A percentile compares a stretch with the other conserved stretches of the same genome.
These are phyloP conservation scores for Brassica nigra DNA, from an alignment of 345 rosid genomes.

Conservation along the genomic window DNA sequence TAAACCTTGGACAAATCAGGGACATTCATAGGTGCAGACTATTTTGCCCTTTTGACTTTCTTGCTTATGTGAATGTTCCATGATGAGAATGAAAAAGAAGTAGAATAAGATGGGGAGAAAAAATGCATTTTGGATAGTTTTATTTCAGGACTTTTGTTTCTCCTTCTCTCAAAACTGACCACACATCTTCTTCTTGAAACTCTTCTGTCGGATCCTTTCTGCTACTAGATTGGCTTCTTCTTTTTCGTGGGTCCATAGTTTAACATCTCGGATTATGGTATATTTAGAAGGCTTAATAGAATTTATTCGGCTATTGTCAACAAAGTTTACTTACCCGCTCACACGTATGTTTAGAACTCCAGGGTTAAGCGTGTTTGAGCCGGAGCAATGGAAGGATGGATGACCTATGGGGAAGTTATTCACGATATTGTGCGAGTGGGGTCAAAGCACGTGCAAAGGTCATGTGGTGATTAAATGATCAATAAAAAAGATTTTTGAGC, in stretches of 20 bases:
- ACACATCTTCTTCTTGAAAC: conserved; percentile 75
- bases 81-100: conserved; percentile 37
- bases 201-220: conserved; percentile 48
- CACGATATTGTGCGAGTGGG: too few relatives aligned
- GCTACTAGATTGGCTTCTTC: conserved; percentile 23
- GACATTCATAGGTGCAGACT: conserved; percentile 73
- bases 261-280: too few relatives aligned
- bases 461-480: too few relatives aligned
- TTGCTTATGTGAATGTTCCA: conserved; percentile 39
- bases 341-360: too few relatives aligned
- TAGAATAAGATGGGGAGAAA: conserved; percentile 40
- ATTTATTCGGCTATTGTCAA: too few relatives aligned
- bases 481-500: too few relatives aligned
- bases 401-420: too few relatives aligned
- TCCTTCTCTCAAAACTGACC: conserved; percentile 51
- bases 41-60: conserved; percentile 38
- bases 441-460: too few relatives aligned
- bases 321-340: too few relatives aligned
- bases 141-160: conserved; percentile 47
- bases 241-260: conserved; percentile 29
- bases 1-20: conserved; percentile 95
- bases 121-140: conserved; percentile 43
- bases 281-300: too few relatives aligned
- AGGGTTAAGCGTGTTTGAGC: too few relatives aligned
- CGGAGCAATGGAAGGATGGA: too few relatives aligned